Base-by-base conservation (phyloP, 805 yeast genomes). In the Cyberlindnera petersonii region DNA sequence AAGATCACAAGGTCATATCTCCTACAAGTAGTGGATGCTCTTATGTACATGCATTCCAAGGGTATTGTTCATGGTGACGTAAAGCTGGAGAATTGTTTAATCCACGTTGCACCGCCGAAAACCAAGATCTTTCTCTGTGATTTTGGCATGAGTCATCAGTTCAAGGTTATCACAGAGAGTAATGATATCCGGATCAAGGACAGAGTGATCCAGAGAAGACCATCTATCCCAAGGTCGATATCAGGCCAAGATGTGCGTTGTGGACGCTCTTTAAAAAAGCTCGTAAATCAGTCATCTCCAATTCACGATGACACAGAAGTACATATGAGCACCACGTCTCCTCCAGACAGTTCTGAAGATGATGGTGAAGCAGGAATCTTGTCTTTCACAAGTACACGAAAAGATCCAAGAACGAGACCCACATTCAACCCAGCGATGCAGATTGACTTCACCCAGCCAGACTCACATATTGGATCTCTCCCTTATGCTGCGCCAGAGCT, bases 401-500 rank as follows among this genome's bases (percentile, higher is more conserved):
- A 42, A 19, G 37, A 40, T 10, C 46, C 46, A 9, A 40, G 37
- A 14, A n/a, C 24, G 1, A 24, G n/a, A 6, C 41, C 42, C 4
- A 31, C 16, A 9, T 9, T 32, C 9, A 39, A 38, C 19, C 38
- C 41, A 1, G 39, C 36, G 11, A 14, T 32, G n/a, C 40, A 35
- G 13, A 9, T 33, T 28, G 55, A 52, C 29, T 37, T 48, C 21
- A 45, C 44, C 13, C 15, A 50, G 2, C 86, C 86, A 1, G 83
- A 79, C 55, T 64, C 77, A 17, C 82, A 81, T 49, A 84, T 86
- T 34, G 98, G 98, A 0, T 88, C 96, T 1, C 66, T 89, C 23
- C 96, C 97, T 0, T 89, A 87, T 58, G 95, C 96, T 0, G 76
- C 95, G 0, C 98, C 98, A 0, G 96, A 89, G 56, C 67, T 87